Base-by-base conservation (phyloP, 2,329 filamentous ascomycete species). In the Aspergillus spinulosporus region DNA sequence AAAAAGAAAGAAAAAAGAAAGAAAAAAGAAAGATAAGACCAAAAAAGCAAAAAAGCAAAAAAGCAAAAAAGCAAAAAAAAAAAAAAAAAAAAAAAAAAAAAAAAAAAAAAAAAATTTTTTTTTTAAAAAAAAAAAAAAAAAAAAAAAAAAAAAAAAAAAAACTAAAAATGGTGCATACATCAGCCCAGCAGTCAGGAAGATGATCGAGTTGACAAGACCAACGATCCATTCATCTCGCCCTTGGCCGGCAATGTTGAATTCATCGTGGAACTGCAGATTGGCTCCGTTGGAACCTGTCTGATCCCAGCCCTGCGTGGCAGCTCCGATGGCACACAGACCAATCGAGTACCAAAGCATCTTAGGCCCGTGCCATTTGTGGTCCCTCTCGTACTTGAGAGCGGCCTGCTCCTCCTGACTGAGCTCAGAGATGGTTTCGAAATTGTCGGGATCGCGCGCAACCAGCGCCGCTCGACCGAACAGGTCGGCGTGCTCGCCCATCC, bases 131-230 rank as follows among this genome's bases (percentile, higher is more conserved):
- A 21, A 21, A 21, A 21, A 21, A 21, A 21, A 21, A 21, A 21
- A 21, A 21, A 21, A 21, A 21, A 21, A 21, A 21, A 21, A 21
- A 21, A 21, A 21, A 21, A 21, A 21, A 21, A 21, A 21, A 21
- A 21, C n/a, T n/a, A n/a, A n/a, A n/a, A n/a, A n/a, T n/a, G n/a
- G n/a, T 69, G n/a, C 54, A 50, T 15, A 59, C 64, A 60, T 54
- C 12, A 65, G 49, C 7, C 59, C 61, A 14, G 62, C 59, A 2
- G 64, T 61, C 47, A 42, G 74, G 76, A 54, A 82, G 71, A 64
- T 80, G 79, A 49, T 81, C 76, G 74, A 63, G 48, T 90, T 90
- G 61, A 90, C 76, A 2, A 88, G 71, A 37, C 88, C 88, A 9
- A 88, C 76, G 28, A 88, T 76, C 76, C 82, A 84, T 8, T 75